phyloP scores from a whole-genome alignment of 164 flowering plant genomes.

The Sextonia rubra region DNA sequence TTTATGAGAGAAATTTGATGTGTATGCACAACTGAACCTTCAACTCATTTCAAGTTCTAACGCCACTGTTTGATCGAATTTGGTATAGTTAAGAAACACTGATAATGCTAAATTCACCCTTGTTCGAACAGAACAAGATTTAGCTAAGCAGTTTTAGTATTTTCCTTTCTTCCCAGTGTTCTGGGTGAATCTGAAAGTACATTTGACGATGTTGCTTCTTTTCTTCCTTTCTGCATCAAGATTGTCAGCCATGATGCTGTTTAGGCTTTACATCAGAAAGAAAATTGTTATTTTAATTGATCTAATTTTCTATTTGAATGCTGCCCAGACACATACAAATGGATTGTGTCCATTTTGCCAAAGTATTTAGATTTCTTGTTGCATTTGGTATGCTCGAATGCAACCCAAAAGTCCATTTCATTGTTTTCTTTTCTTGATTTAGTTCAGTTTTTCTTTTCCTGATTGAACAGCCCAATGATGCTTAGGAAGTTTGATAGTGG shows the following conservation, averaged over 20 bases:
- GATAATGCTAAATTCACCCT: background rate
- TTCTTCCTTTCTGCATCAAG: background rate
- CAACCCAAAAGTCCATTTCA: too few relatives aligned
- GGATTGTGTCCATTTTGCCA: background rate
- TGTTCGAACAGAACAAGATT: background rate
- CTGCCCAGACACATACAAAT: background rate
- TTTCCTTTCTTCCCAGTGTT: background rate
- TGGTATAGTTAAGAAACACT: background rate
- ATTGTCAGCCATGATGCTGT: background rate
- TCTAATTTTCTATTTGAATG: background rate
- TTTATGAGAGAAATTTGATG: slow-evolving; percentile 94
- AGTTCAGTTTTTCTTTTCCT: background rate
- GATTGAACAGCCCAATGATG: slow-evolving; percentile 69
- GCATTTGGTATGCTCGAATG: background rate
- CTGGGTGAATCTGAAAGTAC: background rate
- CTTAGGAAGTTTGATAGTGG: slow-evolving; percentile 97
- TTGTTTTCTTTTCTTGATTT: background rate
- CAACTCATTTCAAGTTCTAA: slow-evolving; percentile 16
- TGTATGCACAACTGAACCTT: slow-evolving; percentile 49
- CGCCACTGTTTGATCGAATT: slow-evolving; percentile 6
- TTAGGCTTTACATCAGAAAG: background rate
- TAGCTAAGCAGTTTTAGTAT: background rate
- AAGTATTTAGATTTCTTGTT: background rate
- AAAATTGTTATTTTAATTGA: background rate
- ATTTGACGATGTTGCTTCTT: background rate